A percentile compares a stretch with the other conserved stretches of the same genome.
Evolutionary conservation across 768 basidiomycete species (phyloP).

Genomic region (Tephrocybe rancida): DNA sequence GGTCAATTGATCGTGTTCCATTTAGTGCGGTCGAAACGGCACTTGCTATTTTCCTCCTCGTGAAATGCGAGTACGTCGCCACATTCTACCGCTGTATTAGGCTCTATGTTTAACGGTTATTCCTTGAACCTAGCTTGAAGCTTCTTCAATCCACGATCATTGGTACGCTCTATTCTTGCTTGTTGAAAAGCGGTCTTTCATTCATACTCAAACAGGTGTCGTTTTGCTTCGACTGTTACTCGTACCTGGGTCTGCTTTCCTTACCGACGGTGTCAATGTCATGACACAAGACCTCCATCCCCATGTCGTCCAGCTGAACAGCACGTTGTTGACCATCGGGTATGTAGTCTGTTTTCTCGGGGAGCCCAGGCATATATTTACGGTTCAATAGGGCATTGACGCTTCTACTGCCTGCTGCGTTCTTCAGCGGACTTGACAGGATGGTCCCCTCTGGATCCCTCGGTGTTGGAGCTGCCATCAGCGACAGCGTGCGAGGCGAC

Average conservation of each 20-base stretch:
- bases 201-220: conserved; percentile 44
- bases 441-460: conserved; percentile 17
- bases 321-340: conserved; percentile 69
- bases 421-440: conserved; percentile 60
- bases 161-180: conserved; percentile 32
- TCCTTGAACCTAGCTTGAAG: conserved; percentile 44
- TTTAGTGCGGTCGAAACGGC: conserved; percentile 50
- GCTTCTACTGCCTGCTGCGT: conserved; percentile 63
- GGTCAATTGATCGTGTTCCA: background rate
- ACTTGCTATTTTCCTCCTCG: conserved; percentile 48
- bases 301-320: conserved; percentile 66
- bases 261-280: conserved; percentile 66
- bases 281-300: conserved; percentile 69
- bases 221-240: conserved; percentile 71
- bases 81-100: background rate
- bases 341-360: conserved; percentile 24
- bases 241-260: conserved; percentile 67
- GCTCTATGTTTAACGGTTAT: background rate
- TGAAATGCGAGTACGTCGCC: conserved; percentile 47
- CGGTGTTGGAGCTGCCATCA: conserved; percentile 30
- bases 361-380: background rate
- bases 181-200: background rate
- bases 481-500: conserved; percentile 42
- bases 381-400: conserved; percentile 53
- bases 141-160: conserved; percentile 70